Evolutionary conservation across 83 land plant genomes (phyloP), one percentile per base, ranked within the genome.

Genomic region (Picea mariana): DNA sequence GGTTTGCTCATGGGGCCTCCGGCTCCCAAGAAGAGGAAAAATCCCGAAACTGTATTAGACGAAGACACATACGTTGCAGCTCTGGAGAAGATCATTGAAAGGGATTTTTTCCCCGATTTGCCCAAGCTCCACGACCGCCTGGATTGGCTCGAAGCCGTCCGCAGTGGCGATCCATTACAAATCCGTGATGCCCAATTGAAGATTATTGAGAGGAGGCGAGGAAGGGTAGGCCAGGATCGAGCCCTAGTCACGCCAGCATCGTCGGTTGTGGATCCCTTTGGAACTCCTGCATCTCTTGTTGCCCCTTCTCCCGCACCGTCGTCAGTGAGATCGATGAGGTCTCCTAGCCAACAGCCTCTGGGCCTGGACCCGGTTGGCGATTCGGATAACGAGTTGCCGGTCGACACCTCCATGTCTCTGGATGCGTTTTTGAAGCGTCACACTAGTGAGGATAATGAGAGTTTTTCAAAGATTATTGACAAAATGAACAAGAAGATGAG

Each of bases 391-490:
- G 40, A 67, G 49, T 60, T 24, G 8, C 21, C 38, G 77, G 21
- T 75, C 77, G 21, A 15, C 44, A 85, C 75, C 7, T 77, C 88
- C 38, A 44, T 94, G 60, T 76, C 88, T 20, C 86, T 96, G 49
- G 99, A 96, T 80, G 85, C 90, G 81, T 96, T 95, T 81, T 81
- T 96, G 80, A 84, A 87, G 82, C 44, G 85, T 67, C 92, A 96
- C 83, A 96, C 99, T 6, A 96, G 96, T 69, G 99, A 97, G 87
- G 99, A 97, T 82, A 97, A 97, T 58, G 93, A 88, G n/a, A 96
- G 99, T 40, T 96, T 96, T 81, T 82, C 83, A 9, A 89, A 88
- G 62, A 91, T 96, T 16, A 34, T 95, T 73, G 96, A 95, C 87
- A 95, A 90, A 80, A 93, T 89, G 75, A 95, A 95, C 88, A 90